Conservation (phyloP, 176 grass and related monocot genomes). For the Triticum urartu region DNA sequence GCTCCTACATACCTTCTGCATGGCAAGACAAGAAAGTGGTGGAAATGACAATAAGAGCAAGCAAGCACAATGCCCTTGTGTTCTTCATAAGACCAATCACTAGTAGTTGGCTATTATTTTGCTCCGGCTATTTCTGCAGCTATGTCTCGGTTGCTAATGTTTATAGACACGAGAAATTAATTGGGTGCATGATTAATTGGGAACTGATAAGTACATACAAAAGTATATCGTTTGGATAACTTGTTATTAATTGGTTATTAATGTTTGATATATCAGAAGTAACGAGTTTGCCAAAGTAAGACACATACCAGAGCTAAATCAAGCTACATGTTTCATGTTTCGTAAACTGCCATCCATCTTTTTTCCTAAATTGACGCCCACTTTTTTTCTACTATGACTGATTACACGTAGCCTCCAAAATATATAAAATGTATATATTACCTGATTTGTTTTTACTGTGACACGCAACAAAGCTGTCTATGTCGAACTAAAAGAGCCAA, state of each 20-base stretch:
- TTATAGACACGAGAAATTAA: background rate
- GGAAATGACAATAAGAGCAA: conserved; percentile 4
- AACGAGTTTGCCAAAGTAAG: background rate
- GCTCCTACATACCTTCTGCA: background rate
- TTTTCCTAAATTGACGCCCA: too few species aligned
- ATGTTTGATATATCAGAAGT: background rate
- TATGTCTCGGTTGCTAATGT: background rate
- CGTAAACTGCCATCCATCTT: too few species aligned
- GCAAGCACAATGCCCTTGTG: background rate
- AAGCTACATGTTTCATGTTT: background rate
- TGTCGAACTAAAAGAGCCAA: too few species aligned
- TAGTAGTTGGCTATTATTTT: background rate
- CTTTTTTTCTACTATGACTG: too few species aligned
- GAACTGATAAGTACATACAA: background rate
- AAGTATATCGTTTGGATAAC: background rate
- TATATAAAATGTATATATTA: too few species aligned
- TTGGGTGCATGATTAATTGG: background rate
- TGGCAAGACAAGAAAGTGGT: background rate
- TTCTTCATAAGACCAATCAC: background rate
- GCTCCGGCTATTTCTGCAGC: background rate
- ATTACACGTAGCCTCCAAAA: too few species aligned
- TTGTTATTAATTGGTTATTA: background rate
- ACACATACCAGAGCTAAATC: background rate
- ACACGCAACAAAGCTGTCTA: too few species aligned
- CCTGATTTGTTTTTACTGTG: too few species aligned